Conservation (phyloP, 805 yeast species). For the Lipomyces yamadae region DNA sequence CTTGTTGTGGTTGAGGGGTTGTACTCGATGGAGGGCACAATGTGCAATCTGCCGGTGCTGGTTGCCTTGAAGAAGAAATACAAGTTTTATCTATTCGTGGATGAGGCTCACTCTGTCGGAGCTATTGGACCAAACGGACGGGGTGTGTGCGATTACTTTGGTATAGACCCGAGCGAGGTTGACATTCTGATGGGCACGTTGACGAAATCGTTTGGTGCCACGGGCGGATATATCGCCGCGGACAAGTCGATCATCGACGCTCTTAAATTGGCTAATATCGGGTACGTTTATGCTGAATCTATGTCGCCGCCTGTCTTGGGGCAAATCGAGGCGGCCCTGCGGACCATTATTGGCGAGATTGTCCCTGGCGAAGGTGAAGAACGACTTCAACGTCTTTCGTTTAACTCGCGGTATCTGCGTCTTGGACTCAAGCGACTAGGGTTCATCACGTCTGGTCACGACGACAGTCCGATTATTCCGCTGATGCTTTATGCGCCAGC, state of each 20-base stretch:
- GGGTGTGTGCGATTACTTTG: slow-evolving; percentile 94
- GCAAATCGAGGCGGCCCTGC: slow-evolving; percentile 81
- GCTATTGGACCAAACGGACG: slow-evolving; percentile 95
- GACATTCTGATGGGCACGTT: slow-evolving; percentile 97
- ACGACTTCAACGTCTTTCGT: slow-evolving; percentile 90
- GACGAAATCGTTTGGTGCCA: slow-evolving; percentile 97
- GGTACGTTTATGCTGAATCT: slow-evolving; percentile 79
- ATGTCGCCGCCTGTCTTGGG: slow-evolving; percentile 81
- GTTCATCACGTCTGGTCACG: slow-evolving; percentile 90
- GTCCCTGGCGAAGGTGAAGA: slow-evolving; percentile 93
- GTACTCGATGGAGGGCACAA: slow-evolving; percentile 87
- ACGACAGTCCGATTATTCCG: slow-evolving; percentile 96
- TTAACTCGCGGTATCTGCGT: slow-evolving; percentile 91
- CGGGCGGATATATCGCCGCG: slow-evolving; percentile 97
- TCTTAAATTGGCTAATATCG: slow-evolving; percentile 72
- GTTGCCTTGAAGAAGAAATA: slow-evolving; percentile 79
- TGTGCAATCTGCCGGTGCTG: slow-evolving; percentile 77
- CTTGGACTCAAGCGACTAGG: slow-evolving; percentile 91
- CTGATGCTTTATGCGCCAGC: slow-evolving; percentile 85
- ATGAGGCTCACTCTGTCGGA: slow-evolving; percentile 98
- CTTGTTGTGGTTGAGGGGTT: slow-evolving; percentile 91
- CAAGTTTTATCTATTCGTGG: slow-evolving; percentile 87
- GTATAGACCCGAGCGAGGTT: slow-evolving; percentile 71
- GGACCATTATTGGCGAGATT: slow-evolving; percentile 76
- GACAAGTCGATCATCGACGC: slow-evolving; percentile 69